A percentile compares a stretch with the other conserved stretches of the same genome.
Conservation (phyloP, 1,139 yeast species). For the Yamadazyma oceani region DNA sequence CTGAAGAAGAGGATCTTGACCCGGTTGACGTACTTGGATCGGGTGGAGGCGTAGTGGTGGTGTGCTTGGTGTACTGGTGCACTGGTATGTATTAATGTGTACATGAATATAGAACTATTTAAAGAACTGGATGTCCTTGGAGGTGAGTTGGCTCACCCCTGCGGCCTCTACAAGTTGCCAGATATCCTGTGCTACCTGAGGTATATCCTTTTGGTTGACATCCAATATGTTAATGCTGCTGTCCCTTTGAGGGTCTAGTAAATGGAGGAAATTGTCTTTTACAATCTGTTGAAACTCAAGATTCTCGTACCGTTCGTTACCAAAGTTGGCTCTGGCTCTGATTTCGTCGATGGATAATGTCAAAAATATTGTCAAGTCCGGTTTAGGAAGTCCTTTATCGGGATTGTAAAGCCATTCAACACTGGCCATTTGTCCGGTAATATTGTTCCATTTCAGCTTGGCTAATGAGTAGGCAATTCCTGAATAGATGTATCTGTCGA, state of each 20-base stretch:
- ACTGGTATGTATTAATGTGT: too few relatives aligned
- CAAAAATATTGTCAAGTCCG: conserved; percentile 80
- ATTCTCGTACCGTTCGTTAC: conserved; percentile 87
- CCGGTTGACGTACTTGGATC: conserved; percentile 51
- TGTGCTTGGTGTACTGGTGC: not conserved
- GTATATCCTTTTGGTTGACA: conserved; percentile 62
- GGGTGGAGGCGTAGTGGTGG: conserved; percentile 19
- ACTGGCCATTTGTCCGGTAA: conserved; percentile 46
- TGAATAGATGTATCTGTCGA: conserved; percentile 89
- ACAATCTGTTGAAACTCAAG: conserved; percentile 72
- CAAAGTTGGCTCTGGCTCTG: conserved; percentile 72
- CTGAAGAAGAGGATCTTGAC: conserved; percentile 59
- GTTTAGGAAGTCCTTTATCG: conserved; percentile 82
- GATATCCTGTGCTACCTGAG: conserved; percentile 46
- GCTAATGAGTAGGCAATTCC: conserved; percentile 93
- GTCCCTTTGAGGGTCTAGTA: conserved; percentile 38
- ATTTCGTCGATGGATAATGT: conserved; percentile 57
- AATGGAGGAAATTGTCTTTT: conserved; percentile 51
- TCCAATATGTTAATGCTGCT: conserved; percentile 45
- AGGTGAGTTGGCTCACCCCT: conserved; percentile 15
- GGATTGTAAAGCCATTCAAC: conserved; percentile 77
- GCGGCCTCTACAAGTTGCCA: conserved; percentile 25
- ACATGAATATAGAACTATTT: not conserved
- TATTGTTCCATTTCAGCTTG: conserved; percentile 35
- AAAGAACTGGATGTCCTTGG: conserved; percentile 14